A percentile compares a stretch with the other conserved stretches of the same genome.
Evolutionary conservation across 805 yeast genomes (phyloP).

Genomic region (Osmozyma mogii): DNA sequence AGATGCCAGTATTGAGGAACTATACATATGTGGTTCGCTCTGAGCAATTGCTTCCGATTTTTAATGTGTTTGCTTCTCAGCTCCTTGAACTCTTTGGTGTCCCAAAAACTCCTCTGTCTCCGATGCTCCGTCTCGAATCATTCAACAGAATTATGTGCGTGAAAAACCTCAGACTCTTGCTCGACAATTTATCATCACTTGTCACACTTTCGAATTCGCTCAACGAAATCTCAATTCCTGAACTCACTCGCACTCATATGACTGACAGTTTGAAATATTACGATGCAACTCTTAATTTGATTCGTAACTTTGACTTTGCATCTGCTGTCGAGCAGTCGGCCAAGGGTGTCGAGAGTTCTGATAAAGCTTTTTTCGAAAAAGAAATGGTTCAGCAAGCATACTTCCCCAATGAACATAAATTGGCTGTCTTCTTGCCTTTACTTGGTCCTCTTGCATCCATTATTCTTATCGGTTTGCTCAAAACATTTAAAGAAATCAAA

Average conservation of each 20-base stretch:
- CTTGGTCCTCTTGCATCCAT: conserved; percentile 81
- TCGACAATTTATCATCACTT: conserved; percentile 67
- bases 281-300: conserved; percentile 25
- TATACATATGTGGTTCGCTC: conserved; percentile 11
- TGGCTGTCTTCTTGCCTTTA: conserved; percentile 88
- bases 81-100: conserved; percentile 67
- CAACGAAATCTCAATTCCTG: conserved; percentile 78
- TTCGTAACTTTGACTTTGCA: conserved; percentile 24
- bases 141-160: conserved; percentile 52
- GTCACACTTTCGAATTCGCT: conserved; percentile 60
- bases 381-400: conserved; percentile 93
- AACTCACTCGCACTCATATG: conserved; percentile 55
- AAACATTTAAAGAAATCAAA: conserved; percentile 33
- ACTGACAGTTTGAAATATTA: conserved; percentile 39
- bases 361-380: conserved; percentile 81
- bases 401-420: conserved; percentile 91
- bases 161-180: conserved; percentile 52
- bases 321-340: conserved; percentile 33
- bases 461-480: conserved; percentile 41
- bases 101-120: conserved; percentile 49
- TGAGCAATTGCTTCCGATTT: conserved; percentile 42
- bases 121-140: conserved; percentile 56
- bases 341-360: conserved; percentile 52
- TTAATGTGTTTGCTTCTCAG: conserved; percentile 70
- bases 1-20: conserved; percentile 16